Percentiles rank a stretch among this genome's conserved stretches.
Evolutionary conservation across 179 eudicot species (phyloP).

Genomic region (Beta lomatogona): DNA sequence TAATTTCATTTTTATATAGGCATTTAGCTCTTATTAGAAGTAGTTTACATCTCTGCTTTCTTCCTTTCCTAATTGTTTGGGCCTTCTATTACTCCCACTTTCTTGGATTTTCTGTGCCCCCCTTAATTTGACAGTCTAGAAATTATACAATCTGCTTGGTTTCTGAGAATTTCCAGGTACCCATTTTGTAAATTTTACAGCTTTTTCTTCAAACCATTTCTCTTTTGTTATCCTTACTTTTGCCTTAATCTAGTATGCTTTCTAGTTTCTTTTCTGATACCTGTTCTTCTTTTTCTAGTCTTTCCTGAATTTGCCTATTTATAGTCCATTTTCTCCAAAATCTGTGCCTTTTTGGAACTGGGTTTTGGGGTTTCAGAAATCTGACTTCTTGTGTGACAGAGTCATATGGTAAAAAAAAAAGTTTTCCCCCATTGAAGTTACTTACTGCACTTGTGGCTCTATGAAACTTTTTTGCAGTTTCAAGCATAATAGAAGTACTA

Average conservation of each 20-base stretch:
- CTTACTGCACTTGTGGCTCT: background rate
- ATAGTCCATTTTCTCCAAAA: background rate
- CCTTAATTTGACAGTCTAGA: constrained; percentile 23
- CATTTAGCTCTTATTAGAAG: constrained; percentile 10
- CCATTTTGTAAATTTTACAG: constrained; percentile 26
- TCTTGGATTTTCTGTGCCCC: constrained; percentile 31
- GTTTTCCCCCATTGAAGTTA: too few relatives aligned
- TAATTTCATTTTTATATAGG: constrained; percentile 12
- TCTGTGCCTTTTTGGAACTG: background rate
- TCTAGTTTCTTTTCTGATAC: background rate
- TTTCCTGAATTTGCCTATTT: constrained; percentile 3
- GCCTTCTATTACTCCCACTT: constrained; percentile 23
- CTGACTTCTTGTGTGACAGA: constrained; percentile 3
- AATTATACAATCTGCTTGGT: constrained; percentile 27
- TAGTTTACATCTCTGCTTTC: constrained; percentile 17
- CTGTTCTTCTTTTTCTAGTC: constrained; percentile 7
- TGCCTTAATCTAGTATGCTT: constrained; percentile 19
- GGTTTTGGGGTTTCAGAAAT: constrained; percentile 13
- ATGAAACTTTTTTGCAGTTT: background rate
- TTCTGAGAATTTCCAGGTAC: constrained; percentile 35
- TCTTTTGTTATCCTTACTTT: background rate
- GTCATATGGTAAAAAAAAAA: background rate
- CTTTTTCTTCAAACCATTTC: constrained; percentile 11
- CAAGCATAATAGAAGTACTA: constrained; percentile 9
- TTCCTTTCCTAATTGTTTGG: constrained; percentile 28